These are phyloP conservation scores for Xylaria palmicola DNA, from an alignment of 495 filamentous ascomycete genomes.

Conservation along the genomic window DNA sequence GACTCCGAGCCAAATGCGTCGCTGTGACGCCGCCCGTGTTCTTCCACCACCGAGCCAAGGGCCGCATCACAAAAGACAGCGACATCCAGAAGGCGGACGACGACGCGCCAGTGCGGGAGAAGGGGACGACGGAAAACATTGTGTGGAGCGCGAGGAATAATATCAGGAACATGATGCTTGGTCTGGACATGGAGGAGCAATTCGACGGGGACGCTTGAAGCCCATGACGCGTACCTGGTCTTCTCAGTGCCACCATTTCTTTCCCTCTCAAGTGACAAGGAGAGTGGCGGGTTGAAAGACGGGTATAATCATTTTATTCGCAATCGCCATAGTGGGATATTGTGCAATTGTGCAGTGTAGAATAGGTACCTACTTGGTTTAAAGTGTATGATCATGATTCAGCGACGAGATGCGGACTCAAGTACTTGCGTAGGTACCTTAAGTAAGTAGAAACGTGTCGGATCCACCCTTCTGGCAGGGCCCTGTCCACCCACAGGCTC, in stretches of 20 bases:
- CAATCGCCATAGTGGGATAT: too few species aligned
- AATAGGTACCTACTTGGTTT: too few species aligned
- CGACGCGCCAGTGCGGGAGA: slow-evolving; percentile 32
- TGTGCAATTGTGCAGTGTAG: too few species aligned
- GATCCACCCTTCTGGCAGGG: too few species aligned
- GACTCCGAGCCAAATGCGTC: slow-evolving; percentile 39
- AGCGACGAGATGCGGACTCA: too few species aligned
- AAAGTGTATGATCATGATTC: too few species aligned
- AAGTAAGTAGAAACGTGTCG: too few species aligned
- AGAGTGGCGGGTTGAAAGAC: too few species aligned
- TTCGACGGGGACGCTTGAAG: slow-evolving; percentile 6
- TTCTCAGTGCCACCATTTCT: too few species aligned
- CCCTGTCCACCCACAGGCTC: too few species aligned
- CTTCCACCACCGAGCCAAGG: slow-evolving; percentile 45
- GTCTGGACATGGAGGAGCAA: slow-evolving; percentile 21
- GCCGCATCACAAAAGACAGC: slow-evolving; percentile 37
- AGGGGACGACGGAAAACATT: slow-evolving; percentile 45
- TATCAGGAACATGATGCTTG: slow-evolving; percentile 23
- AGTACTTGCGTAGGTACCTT: neutral
- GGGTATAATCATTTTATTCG: too few species aligned
- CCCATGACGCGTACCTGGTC: neutral
- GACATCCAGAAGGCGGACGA: slow-evolving; percentile 37
- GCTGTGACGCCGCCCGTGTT: slow-evolving; percentile 48
- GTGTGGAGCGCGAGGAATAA: slow-evolving; percentile 53
- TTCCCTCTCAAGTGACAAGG: too few species aligned